These are phyloP conservation scores for Chytriomyces sp. DNA, from an alignment of 192 early-diverging fungal species.

Conservation along the genomic window DNA sequence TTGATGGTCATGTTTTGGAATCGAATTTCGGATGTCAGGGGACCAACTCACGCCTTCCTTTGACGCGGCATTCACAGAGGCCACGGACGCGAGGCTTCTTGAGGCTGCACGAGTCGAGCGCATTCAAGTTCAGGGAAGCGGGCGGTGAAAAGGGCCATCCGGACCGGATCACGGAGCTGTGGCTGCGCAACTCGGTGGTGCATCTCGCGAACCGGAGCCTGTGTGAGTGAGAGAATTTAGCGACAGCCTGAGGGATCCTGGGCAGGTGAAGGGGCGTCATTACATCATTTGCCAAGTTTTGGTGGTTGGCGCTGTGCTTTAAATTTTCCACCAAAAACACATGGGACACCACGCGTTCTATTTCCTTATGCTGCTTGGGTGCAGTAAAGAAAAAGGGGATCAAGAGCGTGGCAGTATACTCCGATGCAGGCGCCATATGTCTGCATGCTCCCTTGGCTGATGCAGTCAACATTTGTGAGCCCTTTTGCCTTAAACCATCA, in stretches of 20 bases:
- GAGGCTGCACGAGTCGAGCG: not conserved
- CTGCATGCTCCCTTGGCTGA: slow-evolving; percentile 87
- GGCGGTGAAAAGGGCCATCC: not conserved
- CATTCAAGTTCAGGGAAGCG: no score
- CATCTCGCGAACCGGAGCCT: not conserved
- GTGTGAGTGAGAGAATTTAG: not conserved
- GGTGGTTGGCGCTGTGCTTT: not conserved
- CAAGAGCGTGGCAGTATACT: slow-evolving; percentile 92
- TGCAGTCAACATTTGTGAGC: slow-evolving; percentile 66
- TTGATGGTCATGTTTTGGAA: not conserved
- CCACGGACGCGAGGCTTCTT: not conserved
- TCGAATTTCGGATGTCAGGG: not conserved
- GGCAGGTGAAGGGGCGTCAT: no score
- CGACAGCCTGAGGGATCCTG: no score
- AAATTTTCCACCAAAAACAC: slow-evolving; percentile 85
- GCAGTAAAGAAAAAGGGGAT: slow-evolving; percentile 88
- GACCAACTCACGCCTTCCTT: slow-evolving; percentile 29
- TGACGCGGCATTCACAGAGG: slow-evolving; percentile 23
- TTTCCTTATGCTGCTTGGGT: not conserved
- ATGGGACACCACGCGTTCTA: slow-evolving; percentile 78
- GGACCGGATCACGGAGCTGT: not conserved
- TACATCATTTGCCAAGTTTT: not conserved
- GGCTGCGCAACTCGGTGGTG: not conserved
- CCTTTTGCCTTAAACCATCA: no score
- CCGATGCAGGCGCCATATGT: slow-evolving; percentile 84